Percentiles rank a stretch among this genome's conserved stretches.
These are phyloP conservation scores for Lindgomyces ingoldianus DNA, from an alignment of 495 filamentous ascomycete species.

Conservation along the genomic window DNA sequence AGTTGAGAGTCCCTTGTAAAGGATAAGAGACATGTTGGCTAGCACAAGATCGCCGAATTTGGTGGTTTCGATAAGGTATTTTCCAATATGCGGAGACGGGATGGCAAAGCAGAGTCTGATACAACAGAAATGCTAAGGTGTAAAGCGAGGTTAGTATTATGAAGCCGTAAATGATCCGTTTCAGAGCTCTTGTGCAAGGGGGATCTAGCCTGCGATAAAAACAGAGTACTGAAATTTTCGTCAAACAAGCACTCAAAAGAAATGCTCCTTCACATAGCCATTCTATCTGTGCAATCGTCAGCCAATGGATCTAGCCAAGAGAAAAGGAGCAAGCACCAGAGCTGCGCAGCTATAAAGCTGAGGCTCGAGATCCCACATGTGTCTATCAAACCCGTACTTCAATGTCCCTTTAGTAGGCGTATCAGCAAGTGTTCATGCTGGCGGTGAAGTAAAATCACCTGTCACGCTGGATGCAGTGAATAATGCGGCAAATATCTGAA, in stretches of 20 bases:
- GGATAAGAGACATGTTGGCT: slow-evolving; percentile 34
- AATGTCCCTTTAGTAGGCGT: slow-evolving; percentile 8
- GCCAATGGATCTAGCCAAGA: slow-evolving; percentile 4
- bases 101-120: slow-evolving; percentile 31
- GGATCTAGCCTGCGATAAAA: slow-evolving; percentile 40
- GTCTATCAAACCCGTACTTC: slow-evolving; percentile 36
- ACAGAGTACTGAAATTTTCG: slow-evolving; percentile 40
- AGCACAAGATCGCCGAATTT: slow-evolving; percentile 25
- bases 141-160: slow-evolving; percentile 32
- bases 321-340: slow-evolving; percentile 11
- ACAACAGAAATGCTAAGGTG: slow-evolving; percentile 19
- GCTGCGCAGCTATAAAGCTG: slow-evolving; percentile 22
- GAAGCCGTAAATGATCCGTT: slow-evolving; percentile 31
- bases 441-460: background rate
- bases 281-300: slow-evolving; percentile 18
- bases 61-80: slow-evolving; percentile 23
- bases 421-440: background rate
- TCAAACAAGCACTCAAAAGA: slow-evolving; percentile 33
- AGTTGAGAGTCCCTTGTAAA: slow-evolving; percentile 31
- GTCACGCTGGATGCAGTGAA: slow-evolving; percentile 12
- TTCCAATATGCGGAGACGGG: slow-evolving; percentile 39
- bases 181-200: slow-evolving; percentile 21
- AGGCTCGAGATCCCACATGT: slow-evolving; percentile 39
- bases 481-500: slow-evolving; percentile 9
- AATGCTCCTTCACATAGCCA: slow-evolving; percentile 41